Conservation (phyloP, 2,329 filamentous ascomycete genomes). For the Pseudogymnoascus destructans region DNA sequence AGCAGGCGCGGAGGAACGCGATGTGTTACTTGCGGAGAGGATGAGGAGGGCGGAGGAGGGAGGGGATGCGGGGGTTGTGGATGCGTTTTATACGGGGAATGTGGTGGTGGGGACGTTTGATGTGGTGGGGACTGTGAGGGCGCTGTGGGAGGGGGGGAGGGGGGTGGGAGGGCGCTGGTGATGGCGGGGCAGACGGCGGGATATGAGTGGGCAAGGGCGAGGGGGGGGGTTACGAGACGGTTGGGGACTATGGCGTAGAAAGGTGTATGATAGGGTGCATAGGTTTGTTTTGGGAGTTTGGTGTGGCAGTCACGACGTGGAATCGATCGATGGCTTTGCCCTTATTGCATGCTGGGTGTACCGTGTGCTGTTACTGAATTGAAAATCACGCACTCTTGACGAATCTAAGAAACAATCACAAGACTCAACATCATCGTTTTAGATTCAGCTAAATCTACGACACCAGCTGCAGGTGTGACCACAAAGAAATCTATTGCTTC, state of each 20-base stretch:
- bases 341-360: neutral
- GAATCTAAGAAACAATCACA: neutral
- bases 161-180: conserved; percentile 17
- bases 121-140: conserved; percentile 23
- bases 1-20: conserved; percentile 17
- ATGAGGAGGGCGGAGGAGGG: conserved; percentile 15
- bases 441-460: neutral
- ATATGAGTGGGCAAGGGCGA: conserved; percentile 16
- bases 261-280: neutral
- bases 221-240: neutral
- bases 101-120: conserved; percentile 25
- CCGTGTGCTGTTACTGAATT: neutral
- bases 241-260: conserved; percentile 5
- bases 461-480: conserved; percentile 1
- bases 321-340: neutral
- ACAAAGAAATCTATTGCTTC: conserved; percentile 4
- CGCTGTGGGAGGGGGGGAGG: conserved; percentile 22
- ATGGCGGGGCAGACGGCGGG: conserved; percentile 14
- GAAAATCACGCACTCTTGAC: neutral
- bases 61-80: conserved; percentile 20
- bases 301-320: neutral
- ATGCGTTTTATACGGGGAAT: conserved; percentile 25
- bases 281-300: neutral
- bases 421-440: conserved; percentile 2
- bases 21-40: conserved; percentile 18